These are phyloP conservation scores for Sicyos baderoa DNA, from an alignment of 306 rosid species.

Conservation along the genomic window DNA sequence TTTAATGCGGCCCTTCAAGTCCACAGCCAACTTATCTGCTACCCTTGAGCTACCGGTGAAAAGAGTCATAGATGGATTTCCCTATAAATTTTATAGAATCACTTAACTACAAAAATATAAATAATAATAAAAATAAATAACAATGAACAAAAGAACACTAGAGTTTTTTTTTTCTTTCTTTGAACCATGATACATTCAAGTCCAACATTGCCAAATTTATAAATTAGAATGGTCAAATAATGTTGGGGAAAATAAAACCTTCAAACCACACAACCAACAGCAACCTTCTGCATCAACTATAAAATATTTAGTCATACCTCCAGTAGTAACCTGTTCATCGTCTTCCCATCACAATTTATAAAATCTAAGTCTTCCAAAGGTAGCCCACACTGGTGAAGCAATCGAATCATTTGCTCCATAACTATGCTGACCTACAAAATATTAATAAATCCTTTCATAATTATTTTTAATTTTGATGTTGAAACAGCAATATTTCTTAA, in stretches of 20 bases:
- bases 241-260: neutral
- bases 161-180: too few species aligned
- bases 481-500: neutral
- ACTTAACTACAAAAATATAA: neutral
- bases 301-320: conserved; percentile 40
- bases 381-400: conserved; percentile 83
- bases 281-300: neutral
- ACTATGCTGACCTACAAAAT: conserved; percentile 80
- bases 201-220: neutral
- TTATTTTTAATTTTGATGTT: neutral
- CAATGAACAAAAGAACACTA: neutral
- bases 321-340: conserved; percentile 67
- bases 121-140: too few species aligned
- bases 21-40: conserved; percentile 81
- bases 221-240: neutral
- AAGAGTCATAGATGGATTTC: conserved; percentile 82
- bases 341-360: conserved; percentile 82
- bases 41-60: conserved; percentile 99
- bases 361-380: conserved; percentile 79
- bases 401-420: conserved; percentile 94
- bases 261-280: neutral
- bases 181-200: neutral
- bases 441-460: neutral
- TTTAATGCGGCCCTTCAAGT: conserved; percentile 77
- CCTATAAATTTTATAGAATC: conserved; percentile 40